Evolutionary conservation across 2,329 filamentous ascomycete species (phyloP), one percentile per base, ranked within the genome.

Genomic region (Trichophyton benhamiae): DNA sequence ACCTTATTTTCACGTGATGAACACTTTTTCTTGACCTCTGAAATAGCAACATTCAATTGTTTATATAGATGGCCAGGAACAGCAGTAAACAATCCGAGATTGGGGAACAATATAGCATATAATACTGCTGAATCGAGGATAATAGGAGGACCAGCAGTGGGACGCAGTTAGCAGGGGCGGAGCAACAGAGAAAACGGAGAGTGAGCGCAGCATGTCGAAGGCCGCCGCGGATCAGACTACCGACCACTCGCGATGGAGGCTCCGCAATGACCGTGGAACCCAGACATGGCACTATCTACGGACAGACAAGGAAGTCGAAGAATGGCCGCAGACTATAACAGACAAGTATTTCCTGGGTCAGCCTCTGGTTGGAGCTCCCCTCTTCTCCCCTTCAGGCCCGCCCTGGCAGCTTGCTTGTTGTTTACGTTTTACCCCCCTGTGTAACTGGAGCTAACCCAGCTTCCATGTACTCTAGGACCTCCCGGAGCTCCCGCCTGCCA

Each of bases 241-340:
- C 3, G 92, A 99, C 74, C 83, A 83, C 66, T 82, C 84, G 6
- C 81, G 88, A 74, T 99, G 94, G 94, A 83, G 94, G 64, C 76
- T 97, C 71, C 82, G 84, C 64, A 87, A 95, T 69, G 89, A 95
- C 63, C 82, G 83, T 59, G 92, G 94, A 57, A 82, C 88, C 61
- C 91, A 96, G 68, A 96, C 89, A 58, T 99, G 94, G 94, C 88
- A 94, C 69, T 99, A 97, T 71, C 78, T 99, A 2, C 76, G 82
- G 65, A 83, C 83, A 8, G 87, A 94, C 60, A 80, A 89, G 63
- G 85, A 88, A 61, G 75, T 80, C 6, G 79, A 87, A 67, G 77
- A 83, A 62, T 96, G 92, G 91, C 91, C 92, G 3, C 91, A 96
- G 75, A 87, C 83, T 25, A 80, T 79, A 61, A 89, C 91, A n/a